Conservation (phyloP, 768 basidiomycete genomes). For the Hericium erinaceus region DNA sequence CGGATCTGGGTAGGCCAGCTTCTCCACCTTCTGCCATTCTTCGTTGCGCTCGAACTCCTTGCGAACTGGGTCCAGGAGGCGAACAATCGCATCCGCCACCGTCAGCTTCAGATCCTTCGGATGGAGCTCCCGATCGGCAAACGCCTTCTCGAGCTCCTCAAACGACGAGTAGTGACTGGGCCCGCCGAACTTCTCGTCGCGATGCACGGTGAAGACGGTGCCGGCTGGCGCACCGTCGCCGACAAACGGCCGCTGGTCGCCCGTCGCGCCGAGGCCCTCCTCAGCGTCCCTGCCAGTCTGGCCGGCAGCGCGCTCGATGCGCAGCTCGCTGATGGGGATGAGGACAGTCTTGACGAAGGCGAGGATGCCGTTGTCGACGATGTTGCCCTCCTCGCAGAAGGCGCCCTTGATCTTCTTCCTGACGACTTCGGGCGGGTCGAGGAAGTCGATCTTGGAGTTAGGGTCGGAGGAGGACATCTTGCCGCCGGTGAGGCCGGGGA, state of each 20-base stretch:
- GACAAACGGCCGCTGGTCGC: constrained; percentile 55
- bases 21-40: constrained; percentile 74
- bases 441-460: constrained; percentile 96
- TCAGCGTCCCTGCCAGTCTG: constrained; percentile 30
- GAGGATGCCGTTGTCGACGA: constrained; percentile 81
- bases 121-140: constrained; percentile 67
- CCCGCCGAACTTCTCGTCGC: constrained; percentile 79
- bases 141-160: constrained; percentile 62
- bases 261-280: constrained; percentile 36
- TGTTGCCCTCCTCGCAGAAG: constrained; percentile 90
- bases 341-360: constrained; percentile 81
- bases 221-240: constrained; percentile 65
- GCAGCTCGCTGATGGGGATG: constrained; percentile 76
- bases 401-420: constrained; percentile 87
- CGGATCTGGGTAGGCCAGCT: constrained; percentile 77
- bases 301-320: constrained; percentile 48
- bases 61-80: constrained; percentile 73
- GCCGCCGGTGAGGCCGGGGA: constrained; percentile 86
- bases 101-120: constrained; percentile 84
- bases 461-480: constrained; percentile 99
- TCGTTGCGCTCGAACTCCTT: constrained; percentile 64
- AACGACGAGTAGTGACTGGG: constrained; percentile 63
- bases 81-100: constrained; percentile 65
- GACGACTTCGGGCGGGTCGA: constrained; percentile 76
- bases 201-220: constrained; percentile 69